These are phyloP conservation scores for Populus davidiana DNA, from an alignment of 345 rosid species.

Conservation along the genomic window DNA sequence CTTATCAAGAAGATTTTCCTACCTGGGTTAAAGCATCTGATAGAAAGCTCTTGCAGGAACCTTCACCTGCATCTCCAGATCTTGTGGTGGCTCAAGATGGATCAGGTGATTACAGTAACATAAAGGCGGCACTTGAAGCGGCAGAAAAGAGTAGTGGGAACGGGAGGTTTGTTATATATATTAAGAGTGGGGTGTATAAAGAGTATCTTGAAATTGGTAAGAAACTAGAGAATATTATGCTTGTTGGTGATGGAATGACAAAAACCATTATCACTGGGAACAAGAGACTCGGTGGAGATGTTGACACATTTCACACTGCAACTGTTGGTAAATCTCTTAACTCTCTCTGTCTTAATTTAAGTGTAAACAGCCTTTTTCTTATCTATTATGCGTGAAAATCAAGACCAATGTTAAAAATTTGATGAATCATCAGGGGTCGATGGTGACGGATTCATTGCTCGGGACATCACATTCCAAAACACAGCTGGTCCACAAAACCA, in stretches of 20 bases:
- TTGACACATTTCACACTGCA: conserved; percentile 72
- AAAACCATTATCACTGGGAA: conserved; percentile 65
- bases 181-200: conserved; percentile 62
- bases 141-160: conserved; percentile 51
- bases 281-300: conserved; percentile 59
- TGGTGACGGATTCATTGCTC: conserved; percentile 53
- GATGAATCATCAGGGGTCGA: conserved; percentile 43
- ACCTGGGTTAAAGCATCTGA: conserved; percentile 60
- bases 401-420: no score
- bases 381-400: no score
- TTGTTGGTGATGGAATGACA: conserved; percentile 70
- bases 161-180: conserved; percentile 58
- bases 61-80: conserved; percentile 32
- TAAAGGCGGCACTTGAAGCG: conserved; percentile 60
- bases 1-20: conserved; percentile 53
- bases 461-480: conserved; percentile 57
- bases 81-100: conserved; percentile 75
- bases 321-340: conserved; percentile 59
- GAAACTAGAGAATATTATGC: conserved; percentile 57
- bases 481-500: conserved; percentile 56
- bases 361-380: no score
- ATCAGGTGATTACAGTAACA: conserved; percentile 51
- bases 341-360: no score
- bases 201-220: conserved; percentile 60
- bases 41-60: conserved; percentile 50